Conservation (phyloP, 208 protist species). For the Leishmania braziliensis region DNA sequence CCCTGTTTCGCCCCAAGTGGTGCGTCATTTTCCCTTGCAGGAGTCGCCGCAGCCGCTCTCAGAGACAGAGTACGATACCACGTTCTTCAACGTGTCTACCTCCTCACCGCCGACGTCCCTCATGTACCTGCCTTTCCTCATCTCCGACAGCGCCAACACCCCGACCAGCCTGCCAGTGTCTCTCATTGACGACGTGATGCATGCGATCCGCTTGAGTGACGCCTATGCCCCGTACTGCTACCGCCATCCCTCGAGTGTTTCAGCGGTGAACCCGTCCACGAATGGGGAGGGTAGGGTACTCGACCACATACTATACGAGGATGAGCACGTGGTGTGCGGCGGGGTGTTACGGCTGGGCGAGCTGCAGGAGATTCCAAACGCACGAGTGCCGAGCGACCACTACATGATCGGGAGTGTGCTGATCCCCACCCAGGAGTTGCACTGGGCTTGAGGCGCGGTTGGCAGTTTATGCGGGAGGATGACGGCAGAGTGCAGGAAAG, state of each 20-base stretch:
- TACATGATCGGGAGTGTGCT: conserved; percentile 78
- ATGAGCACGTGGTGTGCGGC: conserved; percentile 50
- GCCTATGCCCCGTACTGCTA: conserved; percentile 73
- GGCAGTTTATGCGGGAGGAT: background rate
- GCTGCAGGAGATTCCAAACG: conserved; percentile 52
- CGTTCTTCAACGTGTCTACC: background rate
- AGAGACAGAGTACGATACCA: background rate
- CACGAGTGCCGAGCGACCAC: conserved; percentile 77
- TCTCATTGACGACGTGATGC: conserved; percentile 37
- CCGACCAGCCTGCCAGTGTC: conserved; percentile 4
- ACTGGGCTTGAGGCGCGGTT: conserved; percentile 1
- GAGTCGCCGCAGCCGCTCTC: background rate
- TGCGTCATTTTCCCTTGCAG: background rate
- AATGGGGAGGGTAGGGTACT: conserved; percentile 83
- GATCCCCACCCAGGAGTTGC: conserved; percentile 38
- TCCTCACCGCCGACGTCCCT: background rate
- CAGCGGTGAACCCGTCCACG: conserved; percentile 73
- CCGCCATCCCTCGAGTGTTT: conserved; percentile 57
- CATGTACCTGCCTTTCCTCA: background rate
- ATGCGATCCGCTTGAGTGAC: conserved; percentile 54
- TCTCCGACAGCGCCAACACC: background rate
- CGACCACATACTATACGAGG: conserved; percentile 85
- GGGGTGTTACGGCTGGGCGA: conserved; percentile 64
- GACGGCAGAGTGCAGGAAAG: background rate
- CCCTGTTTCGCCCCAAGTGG: background rate